These are phyloP conservation scores for Eucalyptus sp. DNA, from an alignment of 345 rosid genomes.

Conservation along the genomic window DNA sequence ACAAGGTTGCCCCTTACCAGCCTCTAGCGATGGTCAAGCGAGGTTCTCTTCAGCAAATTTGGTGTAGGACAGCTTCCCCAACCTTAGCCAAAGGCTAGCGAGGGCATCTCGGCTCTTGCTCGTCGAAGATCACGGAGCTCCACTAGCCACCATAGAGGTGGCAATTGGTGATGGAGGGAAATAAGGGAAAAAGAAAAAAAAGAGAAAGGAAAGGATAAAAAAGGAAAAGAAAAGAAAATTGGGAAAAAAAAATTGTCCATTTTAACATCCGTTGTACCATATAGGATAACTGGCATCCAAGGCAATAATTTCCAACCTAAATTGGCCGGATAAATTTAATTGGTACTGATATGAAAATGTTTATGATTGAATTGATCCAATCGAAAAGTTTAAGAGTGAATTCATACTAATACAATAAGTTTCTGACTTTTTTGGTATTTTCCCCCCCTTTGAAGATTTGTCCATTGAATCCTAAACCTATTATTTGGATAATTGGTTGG, in stretches of 20 bases:
- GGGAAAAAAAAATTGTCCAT: no score
- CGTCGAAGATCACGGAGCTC: fast-evolving
- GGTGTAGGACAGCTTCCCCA: no score
- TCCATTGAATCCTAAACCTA: no score
- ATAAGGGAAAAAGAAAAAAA: no score
- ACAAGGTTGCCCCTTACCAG: fast-evolving
- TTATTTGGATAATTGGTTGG: neutral
- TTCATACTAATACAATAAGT: fast-evolving
- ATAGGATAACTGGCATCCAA: no score
- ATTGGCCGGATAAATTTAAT: fast-evolving
- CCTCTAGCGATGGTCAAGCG: fast-evolving
- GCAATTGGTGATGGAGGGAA: fast-evolving
- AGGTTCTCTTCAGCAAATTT: no score
- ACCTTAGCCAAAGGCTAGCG: fast-evolving
- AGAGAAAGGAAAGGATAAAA: no score
- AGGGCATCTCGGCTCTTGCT: fast-evolving
- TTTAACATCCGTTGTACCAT: no score
- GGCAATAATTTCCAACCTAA: no score
- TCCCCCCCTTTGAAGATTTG: fast-evolving
- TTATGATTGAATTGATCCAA: fast-evolving
- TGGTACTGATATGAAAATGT: fast-evolving
- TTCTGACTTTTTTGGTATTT: no score
- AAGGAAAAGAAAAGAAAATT: fast-evolving
- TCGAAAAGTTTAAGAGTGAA: no score
- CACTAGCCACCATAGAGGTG: fast-evolving